Conservation (phyloP, 208 protist species). For the Leishmania mexicana region DNA sequence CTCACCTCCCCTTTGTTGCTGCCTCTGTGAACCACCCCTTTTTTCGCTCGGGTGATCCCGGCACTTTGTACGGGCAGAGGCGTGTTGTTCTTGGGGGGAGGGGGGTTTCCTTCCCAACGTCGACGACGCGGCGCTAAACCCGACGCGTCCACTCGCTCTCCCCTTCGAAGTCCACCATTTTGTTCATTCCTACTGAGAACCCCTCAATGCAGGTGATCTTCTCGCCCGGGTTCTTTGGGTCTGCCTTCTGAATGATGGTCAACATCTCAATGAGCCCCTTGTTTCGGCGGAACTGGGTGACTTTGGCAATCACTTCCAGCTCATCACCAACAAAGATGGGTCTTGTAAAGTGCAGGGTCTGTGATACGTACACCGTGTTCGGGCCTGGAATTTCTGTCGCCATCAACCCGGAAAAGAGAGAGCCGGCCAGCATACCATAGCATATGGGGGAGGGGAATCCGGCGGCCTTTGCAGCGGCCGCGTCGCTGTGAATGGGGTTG, state of each 20-base stretch:
- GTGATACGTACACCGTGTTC: slow-evolving; percentile 88
- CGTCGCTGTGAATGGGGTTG: slow-evolving; percentile 86
- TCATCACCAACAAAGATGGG: slow-evolving; percentile 86
- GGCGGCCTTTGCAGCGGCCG: slow-evolving; percentile 62
- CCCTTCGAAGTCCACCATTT: slow-evolving; percentile 66
- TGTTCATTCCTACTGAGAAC: slow-evolving; percentile 75
- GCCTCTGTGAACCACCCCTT: background rate
- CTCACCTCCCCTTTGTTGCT: background rate
- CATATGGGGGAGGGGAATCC: slow-evolving; percentile 79
- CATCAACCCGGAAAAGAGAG: slow-evolving; percentile 87
- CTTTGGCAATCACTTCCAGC: slow-evolving; percentile 65
- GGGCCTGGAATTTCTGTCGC: slow-evolving; percentile 82
- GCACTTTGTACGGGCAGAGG: background rate
- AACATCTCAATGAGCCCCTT: slow-evolving; percentile 73
- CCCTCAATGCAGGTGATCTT: slow-evolving; percentile 71
- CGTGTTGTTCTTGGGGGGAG: background rate
- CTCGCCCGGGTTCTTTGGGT: slow-evolving; percentile 36
- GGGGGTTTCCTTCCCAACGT: background rate
- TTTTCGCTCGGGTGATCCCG: background rate
- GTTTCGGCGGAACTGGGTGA: slow-evolving; percentile 66
- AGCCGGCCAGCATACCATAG: slow-evolving; percentile 85
- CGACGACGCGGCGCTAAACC: background rate
- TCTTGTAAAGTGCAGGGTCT: slow-evolving; percentile 70
- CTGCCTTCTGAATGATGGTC: slow-evolving; percentile 65
- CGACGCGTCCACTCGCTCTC: slow-evolving; percentile 60